These are phyloP conservation scores for Coemansia sp. DNA, from an alignment of 192 early-diverging fungal genomes.

Conservation along the genomic window DNA sequence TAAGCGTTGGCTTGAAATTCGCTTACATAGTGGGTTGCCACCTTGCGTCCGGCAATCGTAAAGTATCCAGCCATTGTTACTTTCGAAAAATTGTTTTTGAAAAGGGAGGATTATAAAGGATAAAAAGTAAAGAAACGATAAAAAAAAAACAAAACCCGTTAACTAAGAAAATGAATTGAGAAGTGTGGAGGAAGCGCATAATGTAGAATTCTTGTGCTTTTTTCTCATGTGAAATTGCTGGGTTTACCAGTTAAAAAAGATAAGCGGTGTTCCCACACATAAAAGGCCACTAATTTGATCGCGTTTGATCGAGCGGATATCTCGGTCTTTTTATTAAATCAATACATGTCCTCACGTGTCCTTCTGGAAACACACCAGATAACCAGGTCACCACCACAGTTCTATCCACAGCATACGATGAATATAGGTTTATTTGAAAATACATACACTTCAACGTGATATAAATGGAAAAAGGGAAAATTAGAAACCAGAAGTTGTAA, in stretches of 20 bases:
- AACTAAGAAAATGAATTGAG: neutral
- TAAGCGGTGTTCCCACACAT: neutral
- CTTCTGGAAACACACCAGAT: neutral
- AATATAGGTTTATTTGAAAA: too few species aligned
- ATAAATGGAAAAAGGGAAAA: too few species aligned
- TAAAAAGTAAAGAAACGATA: neutral
- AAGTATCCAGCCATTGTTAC: constrained; percentile 49
- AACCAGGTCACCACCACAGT: too few species aligned
- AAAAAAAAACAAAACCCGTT: neutral
- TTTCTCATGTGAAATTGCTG: too few species aligned
- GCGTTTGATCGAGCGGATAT: neutral
- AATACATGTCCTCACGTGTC: neutral
- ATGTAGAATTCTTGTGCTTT: too few species aligned
- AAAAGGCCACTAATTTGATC: neutral
- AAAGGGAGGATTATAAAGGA: neutral
- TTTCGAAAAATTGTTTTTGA: neutral
- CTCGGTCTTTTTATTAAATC: neutral
- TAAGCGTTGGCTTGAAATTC: too few species aligned
- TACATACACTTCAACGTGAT: too few species aligned
- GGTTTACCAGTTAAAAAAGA: neutral
- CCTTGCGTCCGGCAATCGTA: constrained; percentile 54
- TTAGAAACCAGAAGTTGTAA: too few species aligned
- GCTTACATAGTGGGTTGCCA: constrained; percentile 54
- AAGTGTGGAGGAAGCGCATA: neutral
- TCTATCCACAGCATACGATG: too few species aligned